Conservation (phyloP, 2,329 filamentous ascomycete species). For the Fusarium mundagurra region DNA sequence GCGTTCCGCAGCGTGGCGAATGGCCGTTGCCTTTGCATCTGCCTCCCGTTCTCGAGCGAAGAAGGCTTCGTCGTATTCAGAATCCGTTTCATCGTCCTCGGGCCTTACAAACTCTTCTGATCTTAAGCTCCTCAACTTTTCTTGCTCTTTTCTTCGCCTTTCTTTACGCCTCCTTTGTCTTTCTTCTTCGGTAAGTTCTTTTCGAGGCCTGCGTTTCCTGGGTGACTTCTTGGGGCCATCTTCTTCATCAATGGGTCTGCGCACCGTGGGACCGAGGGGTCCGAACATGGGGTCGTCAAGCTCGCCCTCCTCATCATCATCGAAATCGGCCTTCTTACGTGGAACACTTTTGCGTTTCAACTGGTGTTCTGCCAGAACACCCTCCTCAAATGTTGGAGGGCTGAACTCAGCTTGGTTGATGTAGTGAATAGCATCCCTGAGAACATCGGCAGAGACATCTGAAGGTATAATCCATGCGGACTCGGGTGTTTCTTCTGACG, state of each 20-base stretch:
- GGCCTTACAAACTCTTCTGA: constrained; percentile 82
- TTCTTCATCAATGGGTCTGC: constrained; percentile 63
- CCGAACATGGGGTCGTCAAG: constrained; percentile 72
- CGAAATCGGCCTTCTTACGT: constrained; percentile 70
- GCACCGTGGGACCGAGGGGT: constrained; percentile 70
- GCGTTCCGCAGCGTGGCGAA: neutral
- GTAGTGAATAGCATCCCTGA: constrained; percentile 74
- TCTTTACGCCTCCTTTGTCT: constrained; percentile 71
- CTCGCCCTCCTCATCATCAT: constrained; percentile 73
- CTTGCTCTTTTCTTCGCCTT: constrained; percentile 74
- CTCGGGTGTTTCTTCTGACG: constrained; percentile 75
- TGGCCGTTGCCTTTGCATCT: constrained; percentile 25
- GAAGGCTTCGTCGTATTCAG: constrained; percentile 75
- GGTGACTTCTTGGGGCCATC: constrained; percentile 61
- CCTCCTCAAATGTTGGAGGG: constrained; percentile 81
- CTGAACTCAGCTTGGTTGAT: constrained; percentile 83
- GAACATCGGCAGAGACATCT: constrained; percentile 67
- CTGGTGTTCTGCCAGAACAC: constrained; percentile 77
- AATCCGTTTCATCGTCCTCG: constrained; percentile 90
- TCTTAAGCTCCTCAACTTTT: constrained; percentile 83
- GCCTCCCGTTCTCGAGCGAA: constrained; percentile 75
- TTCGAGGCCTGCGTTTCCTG: constrained; percentile 58
- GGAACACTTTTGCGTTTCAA: constrained; percentile 75
- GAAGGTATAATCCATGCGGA: constrained; percentile 82
- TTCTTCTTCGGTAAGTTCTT: constrained; percentile 67